Conservation (phyloP, 257 asterid species). For the Rauvolfia tetraphylla region DNA sequence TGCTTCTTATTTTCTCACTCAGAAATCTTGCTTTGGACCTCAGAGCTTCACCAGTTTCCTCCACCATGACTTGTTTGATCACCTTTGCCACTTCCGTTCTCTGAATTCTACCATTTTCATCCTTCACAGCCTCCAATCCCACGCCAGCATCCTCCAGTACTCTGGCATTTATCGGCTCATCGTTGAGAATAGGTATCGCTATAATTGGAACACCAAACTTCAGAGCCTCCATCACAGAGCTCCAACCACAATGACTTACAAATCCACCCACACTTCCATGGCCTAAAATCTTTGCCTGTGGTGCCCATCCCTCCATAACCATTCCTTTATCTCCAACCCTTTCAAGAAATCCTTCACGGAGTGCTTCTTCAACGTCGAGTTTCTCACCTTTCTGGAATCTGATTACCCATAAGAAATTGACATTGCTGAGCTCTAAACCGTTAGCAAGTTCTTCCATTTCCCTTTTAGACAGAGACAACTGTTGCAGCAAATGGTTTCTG, state of each 20-base stretch:
- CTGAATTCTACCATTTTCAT: slow-evolving; percentile 22
- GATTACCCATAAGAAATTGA: slow-evolving; percentile 43
- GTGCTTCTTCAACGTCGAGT: slow-evolving; percentile 11
- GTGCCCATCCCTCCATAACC: slow-evolving; percentile 17
- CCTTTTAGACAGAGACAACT: background rate
- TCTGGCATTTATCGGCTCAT: slow-evolving; percentile 44
- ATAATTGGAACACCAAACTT: slow-evolving; percentile 44
- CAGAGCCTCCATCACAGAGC: slow-evolving; percentile 33
- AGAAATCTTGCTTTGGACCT: background rate
- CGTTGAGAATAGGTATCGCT: slow-evolving; percentile 47
- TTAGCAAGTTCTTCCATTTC: slow-evolving; percentile 30
- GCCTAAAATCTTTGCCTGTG: slow-evolving; percentile 34
- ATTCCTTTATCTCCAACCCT: slow-evolving; percentile 38
- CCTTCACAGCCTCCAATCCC: slow-evolving; percentile 32
- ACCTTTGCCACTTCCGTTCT: slow-evolving; percentile 21
- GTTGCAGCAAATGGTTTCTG: too few relatives aligned
- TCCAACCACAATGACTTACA: slow-evolving; percentile 33
- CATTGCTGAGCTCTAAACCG: slow-evolving; percentile 40
- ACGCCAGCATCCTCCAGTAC: slow-evolving; percentile 22
- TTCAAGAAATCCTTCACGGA: slow-evolving; percentile 43
- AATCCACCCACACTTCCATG: slow-evolving; percentile 32
- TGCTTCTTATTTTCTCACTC: background rate
- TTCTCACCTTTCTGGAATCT: slow-evolving; percentile 38
- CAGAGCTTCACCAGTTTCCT: slow-evolving; percentile 27
- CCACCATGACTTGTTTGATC: slow-evolving; percentile 27